Percentiles rank a stretch among this genome's conserved stretches.
Conservation (phyloP, 2,329 filamentous ascomycete genomes). For the Pseudogymnoascus sp. region DNA sequence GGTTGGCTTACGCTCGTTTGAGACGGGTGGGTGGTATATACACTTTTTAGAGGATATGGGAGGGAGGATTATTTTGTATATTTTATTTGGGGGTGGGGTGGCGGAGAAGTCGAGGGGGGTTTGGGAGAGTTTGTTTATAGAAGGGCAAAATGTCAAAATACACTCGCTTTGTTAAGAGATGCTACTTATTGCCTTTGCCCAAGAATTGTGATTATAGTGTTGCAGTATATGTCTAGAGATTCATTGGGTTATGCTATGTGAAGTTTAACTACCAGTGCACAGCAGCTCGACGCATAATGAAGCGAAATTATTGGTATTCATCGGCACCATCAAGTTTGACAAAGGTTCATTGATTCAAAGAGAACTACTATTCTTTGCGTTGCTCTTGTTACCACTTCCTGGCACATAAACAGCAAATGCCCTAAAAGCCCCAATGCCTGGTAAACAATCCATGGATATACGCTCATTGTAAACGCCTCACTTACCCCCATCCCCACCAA, state of each 20-base stretch:
- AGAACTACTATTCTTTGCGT: neutral
- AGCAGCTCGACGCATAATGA: neutral
- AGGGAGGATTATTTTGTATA: neutral
- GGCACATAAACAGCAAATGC: neutral
- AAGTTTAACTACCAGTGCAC: neutral
- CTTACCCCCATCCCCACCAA: neutral
- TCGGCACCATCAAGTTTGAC: neutral
- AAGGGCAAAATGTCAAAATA: neutral
- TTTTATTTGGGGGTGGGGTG: neutral
- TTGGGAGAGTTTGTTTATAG: neutral
- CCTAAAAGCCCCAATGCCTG: neutral
- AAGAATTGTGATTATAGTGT: neutral
- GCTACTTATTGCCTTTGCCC: neutral
- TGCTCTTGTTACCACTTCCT: neutral
- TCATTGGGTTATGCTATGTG: neutral
- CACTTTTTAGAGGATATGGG: neutral
- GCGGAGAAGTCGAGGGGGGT: neutral
- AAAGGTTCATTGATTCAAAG: neutral
- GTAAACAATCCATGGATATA: neutral
- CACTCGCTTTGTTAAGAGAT: slow-evolving; percentile 5
- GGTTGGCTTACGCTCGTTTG: slow-evolving; percentile 4
- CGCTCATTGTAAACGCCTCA: neutral
- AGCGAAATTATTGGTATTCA: neutral
- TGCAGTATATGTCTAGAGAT: neutral
- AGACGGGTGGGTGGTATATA: slow-evolving; percentile 6